Percentiles rank a stretch among this genome's conserved stretches.
Conservation (phyloP, 805 yeast genomes). For the Wickerhamomyces mucosus region DNA sequence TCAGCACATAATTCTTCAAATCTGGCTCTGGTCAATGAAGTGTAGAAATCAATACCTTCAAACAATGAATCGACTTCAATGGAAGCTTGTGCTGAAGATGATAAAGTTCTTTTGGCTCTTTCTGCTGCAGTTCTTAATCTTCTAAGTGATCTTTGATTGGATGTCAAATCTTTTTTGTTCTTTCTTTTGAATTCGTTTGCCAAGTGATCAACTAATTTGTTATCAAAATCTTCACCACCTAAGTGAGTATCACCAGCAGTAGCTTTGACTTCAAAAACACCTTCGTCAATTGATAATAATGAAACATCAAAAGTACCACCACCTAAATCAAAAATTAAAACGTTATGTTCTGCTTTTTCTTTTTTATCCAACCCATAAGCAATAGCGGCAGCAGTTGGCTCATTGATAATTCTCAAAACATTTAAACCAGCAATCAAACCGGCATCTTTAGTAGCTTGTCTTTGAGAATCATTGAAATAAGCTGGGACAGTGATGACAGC, state of each 20-base stretch:
- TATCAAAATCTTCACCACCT: slow-evolving; percentile 99
- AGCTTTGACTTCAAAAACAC: slow-evolving; percentile 95
- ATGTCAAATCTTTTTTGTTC: slow-evolving; percentile 87
- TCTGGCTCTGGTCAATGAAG: slow-evolving; percentile 97
- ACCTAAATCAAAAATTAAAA: slow-evolving; percentile 91
- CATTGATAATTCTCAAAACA: slow-evolving; percentile 90
- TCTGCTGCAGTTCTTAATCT: slow-evolving; percentile 98
- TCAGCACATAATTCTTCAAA: slow-evolving; percentile 97
- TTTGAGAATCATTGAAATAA: slow-evolving; percentile 94
- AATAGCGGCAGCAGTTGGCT: slow-evolving; percentile 97
- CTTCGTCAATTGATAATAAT: slow-evolving; percentile 85
- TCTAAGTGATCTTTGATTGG: slow-evolving; percentile 95
- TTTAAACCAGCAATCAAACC: slow-evolving; percentile 94
- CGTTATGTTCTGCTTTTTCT: slow-evolving; percentile 72
- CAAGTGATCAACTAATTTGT: slow-evolving; percentile 91
- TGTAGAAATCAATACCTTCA: slow-evolving; percentile 97
- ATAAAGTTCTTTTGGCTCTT: slow-evolving; percentile 97
- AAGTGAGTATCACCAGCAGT: slow-evolving; percentile 77
- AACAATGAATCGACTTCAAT: slow-evolving; percentile 92
- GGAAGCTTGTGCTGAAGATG: slow-evolving; percentile 94
- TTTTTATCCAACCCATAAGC: slow-evolving; percentile 83
- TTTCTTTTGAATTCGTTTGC: slow-evolving; percentile 95
- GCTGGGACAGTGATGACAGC: slow-evolving; percentile 97
- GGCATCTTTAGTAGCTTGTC: slow-evolving; percentile 98
- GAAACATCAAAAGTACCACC: slow-evolving; percentile 99